A percentile compares a stretch with the other conserved stretches of the same genome.
Conservation (phyloP, 208 protist genomes). For the Strigomonas oncopelti region DNA sequence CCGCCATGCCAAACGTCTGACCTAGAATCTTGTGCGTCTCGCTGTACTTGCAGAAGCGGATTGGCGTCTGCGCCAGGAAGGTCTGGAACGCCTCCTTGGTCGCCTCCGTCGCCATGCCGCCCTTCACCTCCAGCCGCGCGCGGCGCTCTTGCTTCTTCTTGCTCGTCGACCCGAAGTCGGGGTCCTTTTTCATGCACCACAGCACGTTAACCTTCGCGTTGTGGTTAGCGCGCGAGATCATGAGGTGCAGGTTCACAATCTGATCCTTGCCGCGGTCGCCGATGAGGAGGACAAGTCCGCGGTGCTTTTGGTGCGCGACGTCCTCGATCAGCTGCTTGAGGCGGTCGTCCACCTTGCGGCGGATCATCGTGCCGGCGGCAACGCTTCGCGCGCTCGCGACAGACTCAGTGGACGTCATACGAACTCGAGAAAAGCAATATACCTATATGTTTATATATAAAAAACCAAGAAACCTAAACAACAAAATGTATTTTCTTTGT, state of each 20-base stretch:
- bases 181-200: constrained; percentile 99
- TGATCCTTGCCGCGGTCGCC: constrained; percentile 97
- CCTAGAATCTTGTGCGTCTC: constrained; percentile 99
- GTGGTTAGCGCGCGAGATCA: constrained; percentile 96
- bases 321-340: constrained; percentile 97
- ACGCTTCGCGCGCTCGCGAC: constrained; percentile 32
- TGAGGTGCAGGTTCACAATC: constrained; percentile 98
- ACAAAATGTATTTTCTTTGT: constrained; percentile 5
- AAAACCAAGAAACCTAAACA: background rate
- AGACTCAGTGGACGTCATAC: constrained; percentile 21
- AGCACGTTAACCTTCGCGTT: constrained; percentile 96
- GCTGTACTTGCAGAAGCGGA: constrained; percentile 98
- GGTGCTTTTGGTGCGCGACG: constrained; percentile 92
- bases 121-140: constrained; percentile 93
- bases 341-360: constrained; percentile 94
- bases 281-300: constrained; percentile 97
- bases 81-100: constrained; percentile 98
- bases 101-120: constrained; percentile 89
- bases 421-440: too few relatives aligned
- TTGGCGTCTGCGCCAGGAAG: constrained; percentile 97
- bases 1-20: constrained; percentile 99
- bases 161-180: constrained; percentile 94
- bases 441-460: background rate
- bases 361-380: constrained; percentile 34
- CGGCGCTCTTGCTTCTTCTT: constrained; percentile 93